Evolutionary conservation across 73 alveolate genomes (phyloP).

Genomic region (Durusdinium trenchii): DNA sequence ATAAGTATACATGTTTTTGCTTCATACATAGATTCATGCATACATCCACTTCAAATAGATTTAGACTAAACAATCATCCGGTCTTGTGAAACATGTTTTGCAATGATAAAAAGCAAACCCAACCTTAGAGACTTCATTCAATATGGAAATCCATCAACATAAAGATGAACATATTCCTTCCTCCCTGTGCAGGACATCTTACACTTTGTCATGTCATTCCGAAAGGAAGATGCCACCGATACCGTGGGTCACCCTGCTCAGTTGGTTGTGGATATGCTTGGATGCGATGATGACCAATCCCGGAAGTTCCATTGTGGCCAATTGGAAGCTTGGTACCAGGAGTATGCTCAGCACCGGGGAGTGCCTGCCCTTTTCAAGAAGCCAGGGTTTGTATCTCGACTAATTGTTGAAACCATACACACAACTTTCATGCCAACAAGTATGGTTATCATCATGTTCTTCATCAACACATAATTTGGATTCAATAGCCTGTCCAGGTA

Average conservation of each 20-base stretch:
- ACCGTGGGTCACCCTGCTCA: conserved; percentile 19
- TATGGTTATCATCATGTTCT: too few relatives aligned
- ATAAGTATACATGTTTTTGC: too few relatives aligned
- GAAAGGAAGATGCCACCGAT: not conserved
- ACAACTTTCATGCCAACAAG: too few relatives aligned
- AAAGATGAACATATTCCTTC: not conserved
- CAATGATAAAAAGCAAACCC: too few relatives aligned
- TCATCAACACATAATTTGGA: too few relatives aligned
- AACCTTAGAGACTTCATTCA: too few relatives aligned
- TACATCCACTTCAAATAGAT: too few relatives aligned
- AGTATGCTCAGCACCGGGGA: not conserved
- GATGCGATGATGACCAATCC: not conserved
- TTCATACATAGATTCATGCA: too few relatives aligned
- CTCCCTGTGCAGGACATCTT: not conserved
- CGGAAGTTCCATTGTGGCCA: not conserved
- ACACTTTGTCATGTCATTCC: not conserved
- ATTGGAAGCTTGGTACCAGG: conserved; percentile 1
- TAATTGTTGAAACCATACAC: not conserved
- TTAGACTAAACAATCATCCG: too few relatives aligned
- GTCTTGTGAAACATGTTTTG: too few relatives aligned
- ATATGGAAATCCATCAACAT: too few relatives aligned
- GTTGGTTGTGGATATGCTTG: not conserved
- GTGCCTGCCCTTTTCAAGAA: not conserved
- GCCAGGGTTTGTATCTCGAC: not conserved
- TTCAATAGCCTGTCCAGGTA: too few relatives aligned